Evolutionary conservation across 257 asterid species (phyloP), one percentile per base, ranked within the genome.

Genomic region (Penstemon eatonii): DNA sequence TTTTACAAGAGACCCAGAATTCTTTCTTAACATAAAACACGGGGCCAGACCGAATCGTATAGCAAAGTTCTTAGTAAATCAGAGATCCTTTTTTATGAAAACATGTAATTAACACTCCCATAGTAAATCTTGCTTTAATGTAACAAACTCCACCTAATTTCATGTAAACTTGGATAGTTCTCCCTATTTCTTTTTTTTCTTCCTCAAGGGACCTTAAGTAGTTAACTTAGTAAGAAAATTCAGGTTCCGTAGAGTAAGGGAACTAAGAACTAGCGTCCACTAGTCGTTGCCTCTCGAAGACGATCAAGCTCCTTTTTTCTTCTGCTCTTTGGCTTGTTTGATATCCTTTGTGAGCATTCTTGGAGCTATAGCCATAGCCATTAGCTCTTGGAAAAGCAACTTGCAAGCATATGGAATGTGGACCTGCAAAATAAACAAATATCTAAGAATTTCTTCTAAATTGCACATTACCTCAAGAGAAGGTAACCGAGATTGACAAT

Each of bases 321-420:
- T 87, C 67, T 69, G 86, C 63, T 70, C 85, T 74, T 84, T 89
- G 57, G 76, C 56, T 67, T 73, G 83, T 54, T 85, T 85, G n/a
- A 90, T 83, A 72, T 90, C 98, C 84, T 85, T 93, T 8, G 94
- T 93, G 2, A 93, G 84, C 97, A 90, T 88, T 76, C 99, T 82
- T 8, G 99, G 99, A 60, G 99, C 99, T 67, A 92, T 88, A 47
- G 98, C 98, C 98, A 90, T 93, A 10, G 98, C 65, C 97, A 93
- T 90, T 4, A 93, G 89, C 84, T 93, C 98, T 72, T 93, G 98
- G 85, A 93, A 90, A 46, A 93, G 85, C 58, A 92, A 82, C 82
- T 92, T 92, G 69, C 96, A 92, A 3, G 98, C 97, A 79, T 93
- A 93, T 6, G 97, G 98, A 72, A 93, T 87, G 72, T 90, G 87